These are phyloP conservation scores for Cutaneotrichosporon sp. DNA, from an alignment of 1,284 basidiomycete species.

Conservation along the genomic window DNA sequence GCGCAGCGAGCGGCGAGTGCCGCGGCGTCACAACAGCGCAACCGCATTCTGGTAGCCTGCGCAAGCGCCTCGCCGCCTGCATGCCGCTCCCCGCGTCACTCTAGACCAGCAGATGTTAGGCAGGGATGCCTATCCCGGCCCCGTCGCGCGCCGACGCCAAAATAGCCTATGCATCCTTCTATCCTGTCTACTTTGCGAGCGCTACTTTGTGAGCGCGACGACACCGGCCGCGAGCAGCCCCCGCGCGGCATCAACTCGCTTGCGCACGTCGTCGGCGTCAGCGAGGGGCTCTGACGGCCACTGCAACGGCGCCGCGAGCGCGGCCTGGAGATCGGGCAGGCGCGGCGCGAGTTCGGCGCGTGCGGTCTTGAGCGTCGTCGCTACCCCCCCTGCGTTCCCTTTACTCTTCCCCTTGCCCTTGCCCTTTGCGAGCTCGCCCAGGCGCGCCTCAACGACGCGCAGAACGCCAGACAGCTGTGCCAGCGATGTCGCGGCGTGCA, in stretches of 20 bases:
- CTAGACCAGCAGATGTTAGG: too few species aligned
- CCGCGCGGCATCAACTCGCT: neutral
- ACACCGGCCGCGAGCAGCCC: neutral
- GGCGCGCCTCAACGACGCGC: slow-evolving; percentile 12
- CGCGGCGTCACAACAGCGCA: too few species aligned
- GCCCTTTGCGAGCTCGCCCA: slow-evolving; percentile 5
- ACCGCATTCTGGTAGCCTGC: too few species aligned
- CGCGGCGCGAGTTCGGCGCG: slow-evolving; percentile 4
- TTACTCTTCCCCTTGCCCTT: slow-evolving; percentile 29
- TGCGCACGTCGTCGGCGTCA: neutral
- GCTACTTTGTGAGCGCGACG: neutral
- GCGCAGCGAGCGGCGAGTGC: too few species aligned
- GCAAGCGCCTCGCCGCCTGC: too few species aligned
- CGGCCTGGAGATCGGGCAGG: neutral
- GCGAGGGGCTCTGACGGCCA: neutral
- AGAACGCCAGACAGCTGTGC: slow-evolving; percentile 8
- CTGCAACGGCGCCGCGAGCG: neutral
- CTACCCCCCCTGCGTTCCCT: neutral
- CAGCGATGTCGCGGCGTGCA: slow-evolving; percentile 1
- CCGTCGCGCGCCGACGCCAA: too few species aligned
- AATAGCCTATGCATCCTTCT: too few species aligned
- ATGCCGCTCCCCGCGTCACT: too few species aligned
- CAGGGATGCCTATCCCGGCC: too few species aligned
- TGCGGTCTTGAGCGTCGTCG: slow-evolving; percentile 6
- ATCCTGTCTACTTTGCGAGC: too few species aligned